These are phyloP conservation scores for Canavalia gladiata DNA, from an alignment of 306 rosid species.

Conservation along the genomic window DNA sequence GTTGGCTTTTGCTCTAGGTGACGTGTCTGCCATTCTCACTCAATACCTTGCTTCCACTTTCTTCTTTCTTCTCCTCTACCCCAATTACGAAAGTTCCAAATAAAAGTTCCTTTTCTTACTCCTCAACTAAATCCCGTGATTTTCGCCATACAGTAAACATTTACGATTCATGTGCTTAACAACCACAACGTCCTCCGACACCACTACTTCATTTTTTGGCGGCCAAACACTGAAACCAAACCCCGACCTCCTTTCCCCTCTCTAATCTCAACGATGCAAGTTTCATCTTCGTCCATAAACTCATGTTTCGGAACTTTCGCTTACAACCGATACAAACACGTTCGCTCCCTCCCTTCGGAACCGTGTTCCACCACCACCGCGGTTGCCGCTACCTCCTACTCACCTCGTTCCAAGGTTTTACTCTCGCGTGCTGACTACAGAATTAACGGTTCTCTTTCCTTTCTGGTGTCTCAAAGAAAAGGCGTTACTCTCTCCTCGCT, in stretches of 20 bases:
- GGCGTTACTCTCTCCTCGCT: constrained; percentile 3
- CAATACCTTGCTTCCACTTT: constrained; percentile 57
- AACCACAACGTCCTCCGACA: background rate
- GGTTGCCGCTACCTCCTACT: constrained; percentile 28
- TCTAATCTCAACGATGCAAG: constrained; percentile 48
- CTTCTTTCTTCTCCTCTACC: constrained; percentile 2
- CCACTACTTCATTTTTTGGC: constrained; percentile 6
- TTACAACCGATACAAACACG: constrained; percentile 32
- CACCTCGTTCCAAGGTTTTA: constrained; percentile 29
- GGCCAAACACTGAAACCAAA: background rate
- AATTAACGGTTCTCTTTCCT: constrained; percentile 41
- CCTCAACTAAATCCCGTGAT: constrained; percentile 18
- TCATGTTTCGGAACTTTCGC: constrained; percentile 40
- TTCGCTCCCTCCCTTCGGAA: constrained; percentile 39
- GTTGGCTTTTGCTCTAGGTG: constrained; percentile 45
- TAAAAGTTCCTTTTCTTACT: constrained; percentile 15
- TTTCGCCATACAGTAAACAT: background rate
- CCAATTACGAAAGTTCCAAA: constrained; percentile 13
- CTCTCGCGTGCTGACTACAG: constrained; percentile 3
- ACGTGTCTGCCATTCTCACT: constrained; percentile 61
- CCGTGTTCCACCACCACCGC: constrained; percentile 33
- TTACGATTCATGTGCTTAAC: constrained; percentile 17
- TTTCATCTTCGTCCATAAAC: constrained; percentile 48
- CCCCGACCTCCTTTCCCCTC: background rate
- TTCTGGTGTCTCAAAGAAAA: constrained; percentile 41